These are phyloP conservation scores for Aspergillus pseudoterreus DNA, from an alignment of 2,329 filamentous ascomycete species.

Conservation along the genomic window DNA sequence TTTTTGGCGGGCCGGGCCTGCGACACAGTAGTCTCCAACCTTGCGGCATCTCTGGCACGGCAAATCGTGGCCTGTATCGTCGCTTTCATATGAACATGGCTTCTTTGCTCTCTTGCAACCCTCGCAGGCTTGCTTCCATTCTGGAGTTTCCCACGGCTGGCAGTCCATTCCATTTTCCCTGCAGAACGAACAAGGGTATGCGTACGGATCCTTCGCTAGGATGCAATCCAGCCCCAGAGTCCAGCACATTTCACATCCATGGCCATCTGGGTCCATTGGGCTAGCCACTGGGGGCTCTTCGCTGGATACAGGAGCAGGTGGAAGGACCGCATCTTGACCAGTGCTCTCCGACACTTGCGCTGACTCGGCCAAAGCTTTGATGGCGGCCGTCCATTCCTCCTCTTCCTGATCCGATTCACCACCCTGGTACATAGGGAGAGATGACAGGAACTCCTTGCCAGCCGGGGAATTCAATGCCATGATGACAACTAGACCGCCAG, in stretches of 20 bases:
- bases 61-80: background rate
- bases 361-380: background rate
- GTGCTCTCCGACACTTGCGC: background rate
- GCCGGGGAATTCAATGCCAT: background rate
- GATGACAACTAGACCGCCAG: background rate
- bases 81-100: background rate
- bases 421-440: conserved; percentile 3
- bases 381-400: background rate
- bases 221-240: background rate
- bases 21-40: background rate
- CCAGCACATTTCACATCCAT: background rate
- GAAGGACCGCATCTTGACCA: background rate
- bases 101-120: background rate
- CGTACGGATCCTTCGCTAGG: background rate
- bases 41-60: background rate
- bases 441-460: conserved; percentile 1
- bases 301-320: background rate
- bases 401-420: background rate
- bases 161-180: background rate
- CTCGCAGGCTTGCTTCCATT: background rate
- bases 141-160: background rate
- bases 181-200: background rate
- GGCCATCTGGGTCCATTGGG: background rate
- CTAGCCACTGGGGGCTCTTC: background rate
- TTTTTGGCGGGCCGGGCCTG: background rate